These are phyloP conservation scores for Solanum chmielewskii DNA, from an alignment of 257 asterid genomes.

Conservation along the genomic window DNA sequence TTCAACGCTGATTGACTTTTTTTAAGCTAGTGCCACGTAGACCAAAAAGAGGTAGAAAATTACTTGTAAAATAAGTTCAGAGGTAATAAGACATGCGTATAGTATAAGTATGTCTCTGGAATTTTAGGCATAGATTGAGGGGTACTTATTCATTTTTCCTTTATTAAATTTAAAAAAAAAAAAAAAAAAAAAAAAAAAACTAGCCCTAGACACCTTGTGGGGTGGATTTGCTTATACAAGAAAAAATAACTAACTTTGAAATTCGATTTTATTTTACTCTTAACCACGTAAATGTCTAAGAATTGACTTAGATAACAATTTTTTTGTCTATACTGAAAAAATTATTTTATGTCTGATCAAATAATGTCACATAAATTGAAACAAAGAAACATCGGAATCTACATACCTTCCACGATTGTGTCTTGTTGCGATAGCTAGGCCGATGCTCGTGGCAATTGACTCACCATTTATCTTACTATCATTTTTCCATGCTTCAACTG, in stretches of 20 bases:
- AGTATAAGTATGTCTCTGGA: too few relatives aligned
- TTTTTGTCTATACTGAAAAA: neutral
- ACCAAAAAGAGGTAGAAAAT: too few relatives aligned
- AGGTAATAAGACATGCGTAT: too few relatives aligned
- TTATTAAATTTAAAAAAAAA: neutral
- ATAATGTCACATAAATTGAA: neutral
- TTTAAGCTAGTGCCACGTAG: too few relatives aligned
- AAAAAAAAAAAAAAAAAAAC: neutral
- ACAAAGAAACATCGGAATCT: neutral
- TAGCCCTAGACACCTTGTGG: neutral
- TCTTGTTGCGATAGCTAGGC: constrained; percentile 12
- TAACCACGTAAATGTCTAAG: neutral
- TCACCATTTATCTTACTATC: neutral
- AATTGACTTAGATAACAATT: neutral
- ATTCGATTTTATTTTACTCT: neutral
- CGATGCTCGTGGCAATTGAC: constrained; percentile 8
- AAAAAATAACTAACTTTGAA: neutral
- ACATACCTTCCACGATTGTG: constrained; percentile 21
- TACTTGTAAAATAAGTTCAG: too few relatives aligned
- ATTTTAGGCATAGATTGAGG: too few relatives aligned
- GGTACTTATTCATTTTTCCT: too few relatives aligned
- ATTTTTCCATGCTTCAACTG: constrained; percentile 21
- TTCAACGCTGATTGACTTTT: too few relatives aligned
- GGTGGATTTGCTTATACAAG: neutral
- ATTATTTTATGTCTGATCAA: neutral